phyloP scores from a whole-genome alignment of 2,329 filamentous ascomycete genomes.

The Colletotrichum somersetense region DNA sequence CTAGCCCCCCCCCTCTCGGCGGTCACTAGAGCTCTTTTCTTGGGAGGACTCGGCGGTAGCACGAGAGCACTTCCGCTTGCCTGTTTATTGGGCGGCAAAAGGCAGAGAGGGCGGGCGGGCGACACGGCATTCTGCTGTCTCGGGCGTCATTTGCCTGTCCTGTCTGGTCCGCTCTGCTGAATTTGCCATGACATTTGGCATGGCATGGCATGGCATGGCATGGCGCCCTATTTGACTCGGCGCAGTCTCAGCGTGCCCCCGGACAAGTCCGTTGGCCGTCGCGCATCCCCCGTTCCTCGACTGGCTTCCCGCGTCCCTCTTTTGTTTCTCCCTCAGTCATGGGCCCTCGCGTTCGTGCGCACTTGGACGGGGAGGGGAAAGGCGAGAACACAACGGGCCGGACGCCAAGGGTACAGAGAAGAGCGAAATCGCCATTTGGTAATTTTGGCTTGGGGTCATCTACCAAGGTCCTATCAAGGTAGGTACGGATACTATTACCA shows the following conservation, averaged over 20 bases:
- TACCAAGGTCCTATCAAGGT: too few species aligned
- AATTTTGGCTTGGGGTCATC: background rate
- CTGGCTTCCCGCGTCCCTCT: background rate
- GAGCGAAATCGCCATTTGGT: conserved; percentile 11
- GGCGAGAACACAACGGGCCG: background rate
- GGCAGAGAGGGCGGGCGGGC: too few species aligned
- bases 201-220: background rate
- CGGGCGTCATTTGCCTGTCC: background rate
- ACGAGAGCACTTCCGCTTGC: background rate
- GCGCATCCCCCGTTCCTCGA: background rate
- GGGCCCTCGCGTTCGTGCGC: background rate
- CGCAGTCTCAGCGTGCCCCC: conserved; percentile 14
- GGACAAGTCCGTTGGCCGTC: background rate
- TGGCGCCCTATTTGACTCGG: conserved; percentile 24
- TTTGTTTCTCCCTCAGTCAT: background rate
- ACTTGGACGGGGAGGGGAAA: background rate
- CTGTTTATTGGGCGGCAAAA: background rate
- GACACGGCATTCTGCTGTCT: conserved; percentile 15
- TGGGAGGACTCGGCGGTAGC: background rate
- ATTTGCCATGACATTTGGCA: conserved; percentile 6
- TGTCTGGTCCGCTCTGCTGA: background rate
- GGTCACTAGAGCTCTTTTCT: conserved; percentile 2
- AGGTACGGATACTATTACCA: too few species aligned
- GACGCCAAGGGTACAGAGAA: background rate
- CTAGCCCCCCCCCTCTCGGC: conserved; percentile 1